Evolutionary conservation across 139 green algal genomes (phyloP), one percentile per base, ranked within the genome.

Genomic region (Raphidocelis subcapitata): DNA sequence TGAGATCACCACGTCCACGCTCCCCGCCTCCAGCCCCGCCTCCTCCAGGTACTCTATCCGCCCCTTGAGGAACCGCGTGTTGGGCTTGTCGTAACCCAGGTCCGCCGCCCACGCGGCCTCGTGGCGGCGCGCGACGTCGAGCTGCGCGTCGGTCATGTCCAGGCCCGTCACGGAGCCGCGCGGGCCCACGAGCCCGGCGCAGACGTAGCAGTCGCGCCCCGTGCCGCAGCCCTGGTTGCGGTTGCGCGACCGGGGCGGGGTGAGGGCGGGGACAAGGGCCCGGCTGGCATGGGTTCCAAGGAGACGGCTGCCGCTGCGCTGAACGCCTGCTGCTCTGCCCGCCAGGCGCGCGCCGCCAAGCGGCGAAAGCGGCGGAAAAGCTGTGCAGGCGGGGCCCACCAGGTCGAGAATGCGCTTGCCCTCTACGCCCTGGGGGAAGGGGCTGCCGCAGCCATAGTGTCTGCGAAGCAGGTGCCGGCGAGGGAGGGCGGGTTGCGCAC

Each of bases 71-170:
- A 99, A 99, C 0, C 59, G 69, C 85, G 98, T 91, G 84, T 98
- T 99, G 66, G 81, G 49, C 54, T 85, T 16, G 0, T 32, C 36
- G 75, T 96, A 98, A 21, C 89, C 88, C 14, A 97, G 84, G 47
- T 83, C 82, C 70, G 84, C 52, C 20, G 71, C 68, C 37, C 93
- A 92, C 16, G 82, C 80, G 64, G 93, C 74, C 51, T 72, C 68
- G 57, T 90, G 67, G 15, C 32, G 20, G 20, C 63, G 62, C 5
- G 95, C 91, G 35, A 99, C 92, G 28, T 85, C 83, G 52, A 99
- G 87, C 88, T 98, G 93, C 26, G 87, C 81, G 23, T 76, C 79
- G 1, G 96, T 99, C 96, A 99, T 99, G 83, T 99, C 96, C 18
- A 99, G 59, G 1, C 95, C 95, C 31, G 75, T 93, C 3, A 97